These are phyloP conservation scores for Tulasnella sp. DNA, from an alignment of 768 basidiomycete genomes.

Conservation along the genomic window DNA sequence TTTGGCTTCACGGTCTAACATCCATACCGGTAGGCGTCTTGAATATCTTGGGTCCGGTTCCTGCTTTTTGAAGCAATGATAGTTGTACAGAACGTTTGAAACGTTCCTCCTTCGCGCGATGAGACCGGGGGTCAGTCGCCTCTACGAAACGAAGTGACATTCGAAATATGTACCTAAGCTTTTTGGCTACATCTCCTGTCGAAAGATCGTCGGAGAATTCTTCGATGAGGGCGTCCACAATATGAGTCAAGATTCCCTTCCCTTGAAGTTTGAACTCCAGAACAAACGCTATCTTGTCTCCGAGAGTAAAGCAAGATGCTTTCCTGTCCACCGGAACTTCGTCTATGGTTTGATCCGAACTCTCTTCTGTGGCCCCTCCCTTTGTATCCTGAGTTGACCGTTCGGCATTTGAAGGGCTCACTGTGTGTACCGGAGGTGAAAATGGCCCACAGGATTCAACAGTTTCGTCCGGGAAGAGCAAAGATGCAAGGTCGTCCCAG, in stretches of 20 bases:
- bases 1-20: background rate
- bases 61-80: background rate
- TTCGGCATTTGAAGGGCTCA: background rate
- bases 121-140: background rate
- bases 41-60: background rate
- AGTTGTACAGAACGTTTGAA: background rate
- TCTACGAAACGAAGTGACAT: background rate
- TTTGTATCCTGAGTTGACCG: background rate
- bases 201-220: background rate
- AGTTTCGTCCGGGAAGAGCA: background rate
- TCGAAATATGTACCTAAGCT: background rate
- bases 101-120: background rate
- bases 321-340: background rate
- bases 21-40: background rate
- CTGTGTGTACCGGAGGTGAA: background rate
- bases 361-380: background rate
- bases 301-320: background rate
- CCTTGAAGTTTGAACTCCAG: background rate
- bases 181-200: background rate
- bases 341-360: background rate
- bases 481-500: background rate
- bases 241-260: background rate
- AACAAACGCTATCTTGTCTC: background rate
- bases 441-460: background rate
- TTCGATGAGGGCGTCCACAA: background rate